Evolutionary conservation across 257 asterid genomes (phyloP), one percentile per base, ranked within the genome.

Genomic region (Henckelia pumila): DNA sequence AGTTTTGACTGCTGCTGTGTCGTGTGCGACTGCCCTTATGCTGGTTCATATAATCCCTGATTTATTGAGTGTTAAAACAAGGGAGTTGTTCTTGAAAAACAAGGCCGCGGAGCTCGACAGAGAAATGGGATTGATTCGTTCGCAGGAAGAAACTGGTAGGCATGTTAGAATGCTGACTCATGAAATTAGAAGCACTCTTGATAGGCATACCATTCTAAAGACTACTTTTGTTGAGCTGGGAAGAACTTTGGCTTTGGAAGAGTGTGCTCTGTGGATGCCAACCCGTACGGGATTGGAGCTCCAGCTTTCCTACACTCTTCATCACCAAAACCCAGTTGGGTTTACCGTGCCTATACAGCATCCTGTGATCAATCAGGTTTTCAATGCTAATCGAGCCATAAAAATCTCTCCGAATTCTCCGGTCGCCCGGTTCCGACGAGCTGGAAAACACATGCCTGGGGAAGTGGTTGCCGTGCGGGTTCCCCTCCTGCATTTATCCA

Each of bases 241-340:
- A 65, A 84, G 96, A 77, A 91, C 96, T 2, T 71, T 94, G 76
- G 92, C 77, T 5, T 71, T 94, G 82, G 99, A 91, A 83, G 97
- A 94, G 74, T 94, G 99, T 56, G 96, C 99, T 11, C 76, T 94
- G 57, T 94, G 99, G 99, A 94, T 94, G 99, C 99, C 99, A 9
- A 88, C 99, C 0, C 86, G 91, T 55, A 81, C 95, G 6, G 99
- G 99, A 67, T 71, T 91, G 20, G 99, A 91, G 78, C 95, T 94
- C 67, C 97, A 94, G 61, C 97, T 94, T 65, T 89, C 99, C 2
- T 91, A 94, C 80, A 91, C 97, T 22, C 92, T 94, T 59, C 92
- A 85, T 50, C 97, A 88, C 73, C 97, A 81, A 65, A 88, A 86
- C 68, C 96, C 97, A 0, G 95, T 91, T 75, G 95, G 92, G 10